These are phyloP conservation scores for Colletotrichum liriopes DNA, from an alignment of 2,329 filamentous ascomycete species.

Conservation along the genomic window DNA sequence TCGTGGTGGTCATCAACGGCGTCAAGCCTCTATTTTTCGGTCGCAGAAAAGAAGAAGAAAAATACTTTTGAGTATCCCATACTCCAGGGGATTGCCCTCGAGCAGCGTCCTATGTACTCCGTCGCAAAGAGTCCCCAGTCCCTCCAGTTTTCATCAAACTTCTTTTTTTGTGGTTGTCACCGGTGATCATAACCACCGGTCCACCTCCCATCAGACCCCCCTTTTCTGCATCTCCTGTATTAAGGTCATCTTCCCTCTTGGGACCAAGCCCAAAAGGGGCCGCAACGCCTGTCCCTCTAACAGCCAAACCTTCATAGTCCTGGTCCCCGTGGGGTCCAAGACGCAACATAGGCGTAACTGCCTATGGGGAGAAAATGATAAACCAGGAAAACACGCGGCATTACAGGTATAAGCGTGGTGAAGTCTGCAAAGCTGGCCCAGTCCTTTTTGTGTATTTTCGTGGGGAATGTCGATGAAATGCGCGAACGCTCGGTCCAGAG, in stretches of 20 bases:
- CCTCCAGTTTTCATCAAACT: slow-evolving; percentile 6
- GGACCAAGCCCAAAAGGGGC: slow-evolving; percentile 1
- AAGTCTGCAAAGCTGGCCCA: slow-evolving; percentile 17
- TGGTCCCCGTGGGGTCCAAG: background rate
- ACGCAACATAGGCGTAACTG: slow-evolving; percentile 10
- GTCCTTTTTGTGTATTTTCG: slow-evolving; percentile 1
- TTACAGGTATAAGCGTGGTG: slow-evolving; percentile 40
- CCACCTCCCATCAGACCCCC: slow-evolving; percentile 4
- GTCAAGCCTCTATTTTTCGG: slow-evolving; percentile 19
- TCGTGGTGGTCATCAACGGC: slow-evolving; percentile 7
- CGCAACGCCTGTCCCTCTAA: slow-evolving; percentile 36
- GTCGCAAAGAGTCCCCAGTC: slow-evolving; percentile 13
- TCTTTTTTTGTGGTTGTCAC: background rate
- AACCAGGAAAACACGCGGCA: slow-evolving; percentile 30
- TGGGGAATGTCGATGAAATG: slow-evolving; percentile 2
- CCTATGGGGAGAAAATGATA: slow-evolving; percentile 11
- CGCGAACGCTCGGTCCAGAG: slow-evolving; percentile 16
- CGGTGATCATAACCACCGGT: background rate
- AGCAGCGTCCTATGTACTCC: slow-evolving; percentile 38
- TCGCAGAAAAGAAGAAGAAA: slow-evolving; percentile 9
- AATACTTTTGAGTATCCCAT: slow-evolving; percentile 42
- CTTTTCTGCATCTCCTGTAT: slow-evolving; percentile 21
- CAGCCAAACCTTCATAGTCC: slow-evolving; percentile 25
- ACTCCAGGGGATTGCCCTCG: slow-evolving; percentile 23
- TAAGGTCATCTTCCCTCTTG: slow-evolving; percentile 18